Evolutionary conservation across 2,329 filamentous ascomycete genomes (phyloP).

Genomic region (Rachicladosporium sp.): DNA sequence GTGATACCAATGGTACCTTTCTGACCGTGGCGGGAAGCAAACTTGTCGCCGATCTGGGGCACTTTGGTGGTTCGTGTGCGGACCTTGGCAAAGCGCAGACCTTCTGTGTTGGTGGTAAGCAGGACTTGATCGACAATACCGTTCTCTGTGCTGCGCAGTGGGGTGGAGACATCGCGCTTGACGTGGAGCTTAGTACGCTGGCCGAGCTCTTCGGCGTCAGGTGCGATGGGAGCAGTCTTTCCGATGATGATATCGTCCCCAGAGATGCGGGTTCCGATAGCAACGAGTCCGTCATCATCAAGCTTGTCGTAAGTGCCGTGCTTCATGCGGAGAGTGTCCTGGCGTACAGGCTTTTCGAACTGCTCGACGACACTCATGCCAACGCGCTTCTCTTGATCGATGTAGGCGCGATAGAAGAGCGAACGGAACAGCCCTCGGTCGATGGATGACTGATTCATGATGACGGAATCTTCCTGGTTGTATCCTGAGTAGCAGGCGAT

Average conservation of each 20-base stretch:
- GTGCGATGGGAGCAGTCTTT: conserved; percentile 89
- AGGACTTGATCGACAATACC: conserved; percentile 92
- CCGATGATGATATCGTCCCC: conserved; percentile 99
- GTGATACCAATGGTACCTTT: conserved; percentile 99
- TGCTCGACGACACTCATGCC: conserved; percentile 85
- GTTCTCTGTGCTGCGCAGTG: conserved; percentile 86
- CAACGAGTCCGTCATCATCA: conserved; percentile 89
- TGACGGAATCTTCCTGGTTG: conserved; percentile 99
- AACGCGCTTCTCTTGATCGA: conserved; percentile 91
- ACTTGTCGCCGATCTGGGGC: conserved; percentile 97
- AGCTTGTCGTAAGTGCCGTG: conserved; percentile 64
- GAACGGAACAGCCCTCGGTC: conserved; percentile 94
- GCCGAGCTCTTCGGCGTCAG: conserved; percentile 85
- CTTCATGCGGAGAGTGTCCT: conserved; percentile 82
- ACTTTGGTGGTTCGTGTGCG: conserved; percentile 95
- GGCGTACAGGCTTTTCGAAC: conserved; percentile 88
- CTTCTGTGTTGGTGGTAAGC: conserved; percentile 87
- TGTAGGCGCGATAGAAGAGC: conserved; percentile 95
- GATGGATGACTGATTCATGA: conserved; percentile 99
- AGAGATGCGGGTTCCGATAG: conserved; percentile 84
- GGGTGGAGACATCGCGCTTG: conserved; percentile 91
- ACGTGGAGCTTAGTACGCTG: conserved; percentile 81
- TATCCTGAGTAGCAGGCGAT: conserved; percentile 97
- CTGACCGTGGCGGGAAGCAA: conserved; percentile 96
- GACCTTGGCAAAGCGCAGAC: conserved; percentile 92